These are phyloP conservation scores for Rhizophagus prolifer DNA, from an alignment of 192 early-diverging fungal genomes.

Conservation along the genomic window DNA sequence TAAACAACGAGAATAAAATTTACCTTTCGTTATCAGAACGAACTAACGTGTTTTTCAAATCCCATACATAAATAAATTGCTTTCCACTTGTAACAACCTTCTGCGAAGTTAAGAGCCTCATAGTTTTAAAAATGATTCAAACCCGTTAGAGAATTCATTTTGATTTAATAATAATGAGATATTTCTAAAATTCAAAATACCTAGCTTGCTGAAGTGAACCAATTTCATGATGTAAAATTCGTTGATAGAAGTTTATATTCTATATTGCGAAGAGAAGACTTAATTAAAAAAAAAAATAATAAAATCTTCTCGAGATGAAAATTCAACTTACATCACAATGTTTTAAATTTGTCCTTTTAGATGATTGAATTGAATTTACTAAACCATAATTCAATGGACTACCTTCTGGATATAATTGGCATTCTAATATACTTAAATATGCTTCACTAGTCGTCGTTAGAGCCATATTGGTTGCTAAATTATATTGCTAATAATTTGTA, in stretches of 20 bases:
- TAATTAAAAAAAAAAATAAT: not conserved
- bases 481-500: not conserved
- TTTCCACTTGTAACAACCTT: constrained; percentile 1
- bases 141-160: not conserved
- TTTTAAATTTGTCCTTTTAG: not conserved
- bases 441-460: not conserved
- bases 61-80: not conserved
- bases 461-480: not conserved
- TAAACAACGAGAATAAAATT: not conserved
- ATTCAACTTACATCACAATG: not conserved
- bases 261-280: not conserved
- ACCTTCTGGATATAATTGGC: not conserved
- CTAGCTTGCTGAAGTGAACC: not conserved
- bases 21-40: not conserved
- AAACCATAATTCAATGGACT: not conserved
- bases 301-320: not conserved
- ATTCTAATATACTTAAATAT: not conserved
- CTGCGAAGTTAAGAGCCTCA: not conserved
- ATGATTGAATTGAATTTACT: not conserved
- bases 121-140: not conserved
- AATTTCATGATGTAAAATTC: constrained; percentile 4
- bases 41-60: constrained; percentile 4
- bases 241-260: not conserved
- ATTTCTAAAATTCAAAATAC: not conserved
- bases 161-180: not conserved